Evolutionary conservation across 805 yeast genomes (phyloP), one percentile per base, ranked within the genome.

Genomic region (Metschnikowia vanudenii): DNA sequence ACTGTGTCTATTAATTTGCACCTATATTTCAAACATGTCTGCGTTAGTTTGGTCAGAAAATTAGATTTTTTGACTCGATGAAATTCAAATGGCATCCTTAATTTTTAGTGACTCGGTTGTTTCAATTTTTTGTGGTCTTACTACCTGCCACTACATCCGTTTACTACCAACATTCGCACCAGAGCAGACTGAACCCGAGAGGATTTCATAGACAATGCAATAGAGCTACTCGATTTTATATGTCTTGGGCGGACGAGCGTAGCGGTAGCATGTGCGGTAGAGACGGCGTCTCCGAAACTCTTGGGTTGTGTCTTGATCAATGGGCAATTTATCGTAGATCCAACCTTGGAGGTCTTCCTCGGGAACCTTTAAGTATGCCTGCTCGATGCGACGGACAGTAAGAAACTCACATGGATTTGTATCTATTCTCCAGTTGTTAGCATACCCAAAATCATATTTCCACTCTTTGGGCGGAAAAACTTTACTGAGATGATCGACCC

Each of bases 401-500:
- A 81, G 69, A 84, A 92, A 87, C 2, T 55, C 56, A 1, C 48
- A 52, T 0, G 84, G 81, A 35, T 78, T 62, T 13, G 58, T 55
- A 57, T 89, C 96, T 12, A 82, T 68, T 41, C 64, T 65, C 97
- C 97, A 90, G 10, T 70, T 68, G 37, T 76, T 74, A 22, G 75
- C 78, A 22, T 67, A 64, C 5, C 68, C 72, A 53, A 64, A 65
- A 47, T 79, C 83, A 61, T 81, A 90, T 48, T 73, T 71, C 97
- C 97, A 90, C 12, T 81, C 82, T 10, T 59, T 51, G 1, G 96
- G 96, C 1, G 95, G 83, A 22, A 59, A 54, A 1, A 90, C 79
- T 18, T 81, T 80, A 2, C 71, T 67, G 17, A 90, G 59, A 29
- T 66, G 65, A 16, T 68, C 62, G 0, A 80, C 80, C 0, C 96